These are phyloP conservation scores for Neonectria hederae DNA, from an alignment of 2,329 filamentous ascomycete genomes.

Conservation along the genomic window DNA sequence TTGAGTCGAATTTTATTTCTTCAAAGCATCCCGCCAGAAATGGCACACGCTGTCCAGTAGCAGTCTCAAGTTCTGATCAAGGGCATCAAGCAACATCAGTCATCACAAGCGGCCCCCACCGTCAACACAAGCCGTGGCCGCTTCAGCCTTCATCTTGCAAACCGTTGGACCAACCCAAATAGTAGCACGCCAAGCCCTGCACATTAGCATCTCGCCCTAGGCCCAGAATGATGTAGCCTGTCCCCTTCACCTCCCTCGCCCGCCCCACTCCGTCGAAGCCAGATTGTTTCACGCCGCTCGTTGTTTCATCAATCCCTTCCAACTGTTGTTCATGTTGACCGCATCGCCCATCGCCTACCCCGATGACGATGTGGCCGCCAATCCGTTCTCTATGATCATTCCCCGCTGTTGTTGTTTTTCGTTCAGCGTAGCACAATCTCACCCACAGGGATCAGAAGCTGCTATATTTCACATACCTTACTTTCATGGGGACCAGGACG, in stretches of 20 bases:
- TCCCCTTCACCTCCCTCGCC: conserved; percentile 24
- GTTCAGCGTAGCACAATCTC: conserved; percentile 9
- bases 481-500: background rate
- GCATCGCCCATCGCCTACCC: conserved; percentile 1
- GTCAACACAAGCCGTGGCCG: conserved; percentile 17
- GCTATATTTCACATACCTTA: background rate
- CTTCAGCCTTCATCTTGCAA: conserved; percentile 17
- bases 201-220: conserved; percentile 29
- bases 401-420: background rate
- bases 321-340: conserved; percentile 4
- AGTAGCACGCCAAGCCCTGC: conserved; percentile 21
- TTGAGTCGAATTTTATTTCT: background rate
- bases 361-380: background rate
- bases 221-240: conserved; percentile 24
- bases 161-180: conserved; percentile 7
- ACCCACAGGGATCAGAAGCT: background rate
- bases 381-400: background rate
- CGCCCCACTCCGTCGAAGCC: conserved; percentile 27
- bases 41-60: background rate
- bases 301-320: conserved; percentile 17
- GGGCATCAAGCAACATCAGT: background rate
- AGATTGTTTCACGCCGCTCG: conserved; percentile 34
- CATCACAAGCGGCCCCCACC: conserved; percentile 2
- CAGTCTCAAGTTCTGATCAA: background rate
- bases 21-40: background rate